phyloP scores from a whole-genome alignment of 192 early-diverging fungal genomes.

The Backusella sp. region DNA sequence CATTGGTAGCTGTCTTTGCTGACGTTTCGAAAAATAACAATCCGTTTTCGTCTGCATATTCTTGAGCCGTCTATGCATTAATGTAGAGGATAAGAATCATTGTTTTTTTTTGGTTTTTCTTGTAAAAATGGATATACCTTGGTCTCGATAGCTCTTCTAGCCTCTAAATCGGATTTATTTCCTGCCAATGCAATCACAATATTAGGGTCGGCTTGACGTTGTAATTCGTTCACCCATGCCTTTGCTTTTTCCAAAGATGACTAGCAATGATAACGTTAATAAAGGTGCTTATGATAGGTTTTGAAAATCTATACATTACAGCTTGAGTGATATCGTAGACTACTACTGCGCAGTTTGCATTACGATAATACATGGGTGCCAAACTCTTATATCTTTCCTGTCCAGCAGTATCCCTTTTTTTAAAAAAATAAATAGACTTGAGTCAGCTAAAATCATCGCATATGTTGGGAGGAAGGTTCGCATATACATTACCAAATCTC shows the following conservation, averaged over 20 bases:
- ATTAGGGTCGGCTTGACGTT: conserved; percentile 67
- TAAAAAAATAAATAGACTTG: neutral
- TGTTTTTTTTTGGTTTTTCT: neutral
- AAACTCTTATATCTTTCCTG: conserved; percentile 74
- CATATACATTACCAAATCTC: conserved; percentile 74
- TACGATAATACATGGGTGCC: conserved; percentile 75
- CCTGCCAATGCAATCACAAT: conserved; percentile 71
- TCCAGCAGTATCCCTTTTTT: conserved; percentile 66
- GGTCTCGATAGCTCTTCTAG: conserved; percentile 65
- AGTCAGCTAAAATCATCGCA: neutral
- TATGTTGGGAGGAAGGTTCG: neutral
- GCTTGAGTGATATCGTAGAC: conserved; percentile 77
- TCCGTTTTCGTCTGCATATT: conserved; percentile 62
- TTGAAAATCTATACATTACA: conserved; percentile 34
- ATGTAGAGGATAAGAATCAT: neutral
- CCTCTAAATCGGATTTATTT: conserved; percentile 63
- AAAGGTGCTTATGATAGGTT: neutral
- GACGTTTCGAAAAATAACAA: conserved; percentile 69
- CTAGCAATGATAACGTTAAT: conserved; percentile 25
- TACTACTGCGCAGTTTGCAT: conserved; percentile 70
- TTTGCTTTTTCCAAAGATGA: conserved; percentile 68
- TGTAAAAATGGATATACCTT: conserved; percentile 38
- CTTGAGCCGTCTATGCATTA: conserved; percentile 52
- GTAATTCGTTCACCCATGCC: conserved; percentile 69
- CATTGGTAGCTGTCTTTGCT: conserved; percentile 63